Base-by-base conservation (phyloP, 164 flowering plant species). In the Aristolochia contorta region DNA sequence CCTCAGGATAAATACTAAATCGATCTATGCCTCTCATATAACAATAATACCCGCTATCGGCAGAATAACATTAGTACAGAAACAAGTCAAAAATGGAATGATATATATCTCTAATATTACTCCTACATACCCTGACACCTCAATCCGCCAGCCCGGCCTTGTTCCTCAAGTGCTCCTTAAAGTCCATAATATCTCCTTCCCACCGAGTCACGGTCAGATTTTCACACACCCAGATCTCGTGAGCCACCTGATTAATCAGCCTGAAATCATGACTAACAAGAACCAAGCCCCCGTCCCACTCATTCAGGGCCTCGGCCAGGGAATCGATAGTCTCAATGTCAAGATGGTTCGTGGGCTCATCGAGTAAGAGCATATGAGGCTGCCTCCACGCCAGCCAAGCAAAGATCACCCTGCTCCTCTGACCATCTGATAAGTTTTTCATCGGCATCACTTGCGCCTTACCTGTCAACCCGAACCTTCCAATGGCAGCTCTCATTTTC, bases 151-250 rank as follows among this genome's bases (percentile, higher is more conserved):
- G 60, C 2, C 92, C 95, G 18, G 97, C 77, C 75, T 78, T 87
- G 25, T 45, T 66, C 79, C 67, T 87, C 63, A 91, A 74, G 55
- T 91, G 97, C 66, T 53, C 55, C 82, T 91, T 87, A 69, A 91
- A 91, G 55, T 80, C 89, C 91, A 91, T 86, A 58, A 91, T 91
- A 52, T 84, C 93, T 22, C 97, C 97, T 58, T 73, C 86, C 97
- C 96, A 91, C 15, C 84, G 61, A 6, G 91, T 83, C 43, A 91
- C 86, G 1, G 86, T 51, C 68, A 77, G 91, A 54, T 91, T 84
- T 63, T 84, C 96, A 60, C 97, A 91, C 12, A 91, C 97, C 97
- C 97, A 91, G 30, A 91, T 91, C 84, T 91, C 95, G 19, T 83
- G 66, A 9, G 97, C 97, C 47, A 91, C 97, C 81, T 91, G 97